Evolutionary conservation across 2,329 filamentous ascomycete genomes (phyloP).

Genomic region (Aspergillus ustus): DNA sequence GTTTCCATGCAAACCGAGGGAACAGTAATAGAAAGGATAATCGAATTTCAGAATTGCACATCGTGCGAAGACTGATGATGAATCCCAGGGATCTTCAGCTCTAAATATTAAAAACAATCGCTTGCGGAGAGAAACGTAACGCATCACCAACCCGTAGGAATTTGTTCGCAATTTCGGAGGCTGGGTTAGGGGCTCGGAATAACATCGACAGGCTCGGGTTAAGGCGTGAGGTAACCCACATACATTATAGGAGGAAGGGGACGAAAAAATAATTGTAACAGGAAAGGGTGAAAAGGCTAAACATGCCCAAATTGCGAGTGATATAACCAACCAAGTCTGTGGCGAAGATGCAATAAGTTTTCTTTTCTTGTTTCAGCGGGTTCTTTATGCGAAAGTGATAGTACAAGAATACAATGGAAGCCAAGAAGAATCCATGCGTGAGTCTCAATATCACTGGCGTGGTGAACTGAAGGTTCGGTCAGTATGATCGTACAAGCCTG

Average conservation of each 20-base stretch:
- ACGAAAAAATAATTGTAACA: constrained; percentile 12
- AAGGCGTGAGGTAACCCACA: constrained; percentile 33
- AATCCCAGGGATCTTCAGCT: constrained; percentile 20
- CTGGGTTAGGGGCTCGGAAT: constrained; percentile 29
- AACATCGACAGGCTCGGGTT: constrained; percentile 24
- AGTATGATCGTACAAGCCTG: not conserved
- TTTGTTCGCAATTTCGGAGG: constrained; percentile 39
- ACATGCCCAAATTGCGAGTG: constrained; percentile 38
- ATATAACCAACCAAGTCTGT: constrained; percentile 47
- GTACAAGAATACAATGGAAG: constrained; percentile 42
- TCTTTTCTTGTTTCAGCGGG: constrained; percentile 34
- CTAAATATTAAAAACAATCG: constrained; percentile 29
- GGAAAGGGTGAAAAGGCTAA: constrained; percentile 26
- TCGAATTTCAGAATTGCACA: not conserved
- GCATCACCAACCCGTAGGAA: constrained; percentile 31
- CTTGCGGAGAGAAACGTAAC: constrained; percentile 27
- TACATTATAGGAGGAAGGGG: constrained; percentile 32
- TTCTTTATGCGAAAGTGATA: constrained; percentile 37
- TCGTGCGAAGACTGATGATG: not conserved
- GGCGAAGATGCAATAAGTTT: constrained; percentile 41
- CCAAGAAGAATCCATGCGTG: constrained; percentile 27
- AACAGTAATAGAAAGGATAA: constrained; percentile 16
- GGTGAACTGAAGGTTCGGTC: constrained; percentile 40
- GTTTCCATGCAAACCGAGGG: constrained; percentile 34
- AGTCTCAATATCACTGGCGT: constrained; percentile 42